phyloP scores from a whole-genome alignment of 78 protist genomes.

The Chrysochromulina parva region DNA sequence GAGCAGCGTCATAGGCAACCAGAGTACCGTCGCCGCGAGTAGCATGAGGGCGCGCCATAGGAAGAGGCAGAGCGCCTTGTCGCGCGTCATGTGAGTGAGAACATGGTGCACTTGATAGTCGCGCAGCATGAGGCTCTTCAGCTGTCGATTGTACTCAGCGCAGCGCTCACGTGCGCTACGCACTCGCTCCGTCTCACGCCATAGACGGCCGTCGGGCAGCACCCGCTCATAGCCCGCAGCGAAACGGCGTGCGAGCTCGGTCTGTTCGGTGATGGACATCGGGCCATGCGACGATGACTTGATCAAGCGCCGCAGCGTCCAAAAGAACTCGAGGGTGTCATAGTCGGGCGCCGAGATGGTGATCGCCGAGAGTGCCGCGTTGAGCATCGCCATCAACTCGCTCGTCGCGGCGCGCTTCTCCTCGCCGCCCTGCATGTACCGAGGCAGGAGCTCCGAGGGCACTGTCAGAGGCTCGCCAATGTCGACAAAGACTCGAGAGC shows the following conservation, averaged over 20 bases:
- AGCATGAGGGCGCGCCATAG: background rate
- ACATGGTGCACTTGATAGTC: background rate
- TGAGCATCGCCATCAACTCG: background rate
- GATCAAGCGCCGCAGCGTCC: slow-evolving; percentile 26
- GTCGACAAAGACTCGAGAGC: slow-evolving; percentile 43
- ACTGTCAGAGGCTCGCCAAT: slow-evolving; percentile 38
- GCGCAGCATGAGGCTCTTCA: background rate
- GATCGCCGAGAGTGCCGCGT: slow-evolving; percentile 1
- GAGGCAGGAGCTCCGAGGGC: background rate
- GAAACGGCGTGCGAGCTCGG: background rate
- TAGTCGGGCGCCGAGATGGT: slow-evolving; percentile 54
- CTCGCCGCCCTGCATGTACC: background rate
- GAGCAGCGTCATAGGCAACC: background rate
- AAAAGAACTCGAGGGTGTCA: slow-evolving; percentile 16
- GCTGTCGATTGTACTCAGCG: background rate
- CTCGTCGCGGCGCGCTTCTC: slow-evolving; percentile 21
- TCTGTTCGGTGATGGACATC: background rate
- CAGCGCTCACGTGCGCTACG: background rate
- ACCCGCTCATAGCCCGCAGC: background rate
- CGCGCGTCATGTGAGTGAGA: background rate
- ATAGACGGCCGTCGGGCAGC: background rate
- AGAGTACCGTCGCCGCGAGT: background rate
- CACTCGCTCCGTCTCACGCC: background rate
- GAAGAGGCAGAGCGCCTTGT: background rate
- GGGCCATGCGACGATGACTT: background rate